Evolutionary conservation across 495 filamentous ascomycete genomes (phyloP).

Genomic region (Aspergillus baeticus): DNA sequence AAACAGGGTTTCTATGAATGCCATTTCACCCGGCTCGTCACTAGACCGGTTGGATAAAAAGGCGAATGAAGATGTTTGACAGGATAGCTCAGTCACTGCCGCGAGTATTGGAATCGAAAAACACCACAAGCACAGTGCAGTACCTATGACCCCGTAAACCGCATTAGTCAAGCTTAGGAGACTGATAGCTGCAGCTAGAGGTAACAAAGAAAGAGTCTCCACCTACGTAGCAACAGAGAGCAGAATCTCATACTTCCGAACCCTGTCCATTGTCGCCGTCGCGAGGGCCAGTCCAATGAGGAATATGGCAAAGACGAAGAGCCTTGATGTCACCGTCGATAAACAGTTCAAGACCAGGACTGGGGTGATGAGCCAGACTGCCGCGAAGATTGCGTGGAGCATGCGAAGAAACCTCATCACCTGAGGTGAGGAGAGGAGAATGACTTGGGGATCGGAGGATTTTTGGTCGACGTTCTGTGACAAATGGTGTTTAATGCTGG

Average conservation of each 20-base stretch:
- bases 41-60: no score
- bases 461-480: no score
- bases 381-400: background rate
- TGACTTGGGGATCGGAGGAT: background rate
- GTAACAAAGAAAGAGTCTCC: background rate
- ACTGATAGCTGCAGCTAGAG: background rate
- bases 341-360: background rate
- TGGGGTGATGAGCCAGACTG: background rate
- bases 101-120: background rate
- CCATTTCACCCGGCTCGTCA: no score
- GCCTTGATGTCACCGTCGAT: background rate
- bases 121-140: background rate
- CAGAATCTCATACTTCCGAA: background rate
- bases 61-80: no score
- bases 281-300: background rate
- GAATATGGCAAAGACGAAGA: background rate
- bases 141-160: background rate
- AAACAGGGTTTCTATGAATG: no score
- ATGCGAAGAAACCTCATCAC: background rate
- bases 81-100: no score
- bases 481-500: background rate
- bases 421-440: background rate
- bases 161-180: background rate
- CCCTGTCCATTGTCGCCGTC: background rate
- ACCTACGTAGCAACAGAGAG: background rate